Percentiles rank a stretch among this genome's conserved stretches.
These are phyloP conservation scores for Mytilinidion resinicola DNA, from an alignment of 495 filamentous ascomycete genomes.

Conservation along the genomic window DNA sequence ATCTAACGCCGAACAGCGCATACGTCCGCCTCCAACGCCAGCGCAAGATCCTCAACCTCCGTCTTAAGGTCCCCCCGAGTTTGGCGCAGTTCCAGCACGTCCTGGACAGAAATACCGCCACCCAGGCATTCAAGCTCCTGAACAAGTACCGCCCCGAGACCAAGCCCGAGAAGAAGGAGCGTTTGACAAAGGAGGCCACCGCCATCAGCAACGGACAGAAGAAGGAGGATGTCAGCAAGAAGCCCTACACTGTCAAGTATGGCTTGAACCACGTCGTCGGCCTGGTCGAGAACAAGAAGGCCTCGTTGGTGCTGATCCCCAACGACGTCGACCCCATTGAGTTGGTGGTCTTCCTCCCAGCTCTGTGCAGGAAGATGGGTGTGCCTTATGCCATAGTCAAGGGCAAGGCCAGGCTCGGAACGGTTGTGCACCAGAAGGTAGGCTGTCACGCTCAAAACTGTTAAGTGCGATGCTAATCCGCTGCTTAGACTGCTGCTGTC, in stretches of 20 bases:
- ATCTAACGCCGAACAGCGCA: constrained; percentile 10
- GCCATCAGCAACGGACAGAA: constrained; percentile 97
- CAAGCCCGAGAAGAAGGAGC: constrained; percentile 99
- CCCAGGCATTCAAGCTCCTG: constrained; percentile 95
- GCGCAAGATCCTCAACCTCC: constrained; percentile 98
- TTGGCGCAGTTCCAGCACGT: constrained; percentile 96
- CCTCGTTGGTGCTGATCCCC: constrained; percentile 90
- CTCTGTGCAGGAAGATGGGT: constrained; percentile 99
- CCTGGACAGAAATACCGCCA: constrained; percentile 97
- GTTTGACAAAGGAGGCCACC: constrained; percentile 93
- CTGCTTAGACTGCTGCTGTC: constrained; percentile 80
- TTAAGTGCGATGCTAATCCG: neutral
- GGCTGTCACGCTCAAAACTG: neutral
- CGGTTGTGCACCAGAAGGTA: constrained; percentile 99
- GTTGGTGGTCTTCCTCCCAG: constrained; percentile 97
- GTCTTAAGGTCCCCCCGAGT: constrained; percentile 95
- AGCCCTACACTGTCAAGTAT: constrained; percentile 98
- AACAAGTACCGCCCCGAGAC: constrained; percentile 99
- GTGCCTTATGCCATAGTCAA: constrained; percentile 96
- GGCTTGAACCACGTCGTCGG: constrained; percentile 99
- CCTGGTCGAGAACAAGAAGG: constrained; percentile 99
- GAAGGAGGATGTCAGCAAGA: constrained; percentile 99
- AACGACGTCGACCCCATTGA: constrained; percentile 99
- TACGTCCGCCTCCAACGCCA: constrained; percentile 94
- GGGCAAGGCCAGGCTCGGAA: constrained; percentile 98